Evolutionary conservation across 148 eudicot species (phyloP).

Genomic region (Rhododendron williamsianum): DNA sequence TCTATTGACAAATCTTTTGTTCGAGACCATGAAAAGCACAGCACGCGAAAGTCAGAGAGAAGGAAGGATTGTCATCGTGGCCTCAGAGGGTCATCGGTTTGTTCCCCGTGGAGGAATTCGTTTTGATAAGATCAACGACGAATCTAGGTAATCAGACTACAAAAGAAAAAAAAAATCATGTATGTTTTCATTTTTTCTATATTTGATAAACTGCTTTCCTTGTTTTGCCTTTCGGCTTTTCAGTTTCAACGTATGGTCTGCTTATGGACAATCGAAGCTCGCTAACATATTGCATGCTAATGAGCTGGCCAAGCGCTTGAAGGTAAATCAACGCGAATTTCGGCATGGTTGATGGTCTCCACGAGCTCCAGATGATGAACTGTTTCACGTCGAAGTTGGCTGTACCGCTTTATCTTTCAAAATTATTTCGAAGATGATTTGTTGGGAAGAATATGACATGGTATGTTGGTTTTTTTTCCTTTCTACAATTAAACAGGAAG

Average conservation of each 20-base stretch:
- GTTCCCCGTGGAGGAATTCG: slow-evolving; percentile 47
- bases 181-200: not conserved
- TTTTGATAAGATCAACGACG: slow-evolving; percentile 72
- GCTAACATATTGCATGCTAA: slow-evolving; percentile 73
- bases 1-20: slow-evolving; percentile 33
- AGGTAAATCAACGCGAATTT: slow-evolving; percentile 32
- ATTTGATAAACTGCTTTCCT: not conserved
- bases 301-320: slow-evolving; percentile 59
- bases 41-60: slow-evolving; percentile 52
- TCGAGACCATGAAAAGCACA: slow-evolving; percentile 61
- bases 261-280: slow-evolving; percentile 89
- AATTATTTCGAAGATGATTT: not conserved
- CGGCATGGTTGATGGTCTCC: not conserved
- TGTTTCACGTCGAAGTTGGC: not conserved
- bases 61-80: slow-evolving; percentile 79
- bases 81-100: slow-evolving; percentile 63
- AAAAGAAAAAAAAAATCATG: not conserved
- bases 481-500: slow-evolving; percentile 39
- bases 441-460: not conserved
- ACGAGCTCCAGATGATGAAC: not conserved
- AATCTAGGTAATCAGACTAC: slow-evolving; percentile 35
- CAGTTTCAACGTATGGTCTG: slow-evolving; percentile 55
- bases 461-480: not conserved
- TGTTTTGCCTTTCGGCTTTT: slow-evolving; percentile 15
- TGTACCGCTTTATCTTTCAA: not conserved